A percentile compares a stretch with the other conserved stretches of the same genome.
Conservation (phyloP, 2,329 filamentous ascomycete genomes). For the Aspergillus persii region DNA sequence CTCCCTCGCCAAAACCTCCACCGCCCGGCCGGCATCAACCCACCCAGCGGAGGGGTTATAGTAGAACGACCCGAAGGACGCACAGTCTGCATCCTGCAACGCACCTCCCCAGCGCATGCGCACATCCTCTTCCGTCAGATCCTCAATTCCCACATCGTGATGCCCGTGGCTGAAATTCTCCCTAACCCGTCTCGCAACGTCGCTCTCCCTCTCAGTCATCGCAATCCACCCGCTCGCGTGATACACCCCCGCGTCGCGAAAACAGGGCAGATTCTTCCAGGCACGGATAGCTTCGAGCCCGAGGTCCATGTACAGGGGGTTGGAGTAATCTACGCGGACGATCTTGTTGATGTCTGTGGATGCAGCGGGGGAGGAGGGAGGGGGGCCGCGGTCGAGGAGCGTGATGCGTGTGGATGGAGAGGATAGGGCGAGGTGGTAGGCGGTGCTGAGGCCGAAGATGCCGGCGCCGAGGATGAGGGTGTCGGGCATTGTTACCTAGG, state of each 20-base stretch:
- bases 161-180: slow-evolving; percentile 53
- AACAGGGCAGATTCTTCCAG: slow-evolving; percentile 59
- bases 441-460: slow-evolving; percentile 65
- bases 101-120: slow-evolving; percentile 40
- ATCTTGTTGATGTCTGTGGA: slow-evolving; percentile 75
- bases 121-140: slow-evolving; percentile 45
- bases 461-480: slow-evolving; percentile 63
- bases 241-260: slow-evolving; percentile 52
- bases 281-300: slow-evolving; percentile 64
- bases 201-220: slow-evolving; percentile 50
- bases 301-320: slow-evolving; percentile 62
- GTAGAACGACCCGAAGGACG: slow-evolving; percentile 44
- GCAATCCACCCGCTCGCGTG: slow-evolving; percentile 61
- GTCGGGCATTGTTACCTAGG: neutral
- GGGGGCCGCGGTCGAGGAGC: slow-evolving; percentile 57
- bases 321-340: slow-evolving; percentile 66
- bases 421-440: slow-evolving; percentile 59
- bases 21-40: slow-evolving; percentile 51
- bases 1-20: slow-evolving; percentile 45
- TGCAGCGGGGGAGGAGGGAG: slow-evolving; percentile 55
- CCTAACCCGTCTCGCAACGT: slow-evolving; percentile 52
- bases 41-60: slow-evolving; percentile 54
- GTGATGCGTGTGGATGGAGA: slow-evolving; percentile 52
- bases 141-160: slow-evolving; percentile 37
- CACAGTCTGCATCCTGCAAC: slow-evolving; percentile 35